These are phyloP conservation scores for Colletotrichum paranaense DNA, from an alignment of 2,329 filamentous ascomycete genomes.

Conservation along the genomic window DNA sequence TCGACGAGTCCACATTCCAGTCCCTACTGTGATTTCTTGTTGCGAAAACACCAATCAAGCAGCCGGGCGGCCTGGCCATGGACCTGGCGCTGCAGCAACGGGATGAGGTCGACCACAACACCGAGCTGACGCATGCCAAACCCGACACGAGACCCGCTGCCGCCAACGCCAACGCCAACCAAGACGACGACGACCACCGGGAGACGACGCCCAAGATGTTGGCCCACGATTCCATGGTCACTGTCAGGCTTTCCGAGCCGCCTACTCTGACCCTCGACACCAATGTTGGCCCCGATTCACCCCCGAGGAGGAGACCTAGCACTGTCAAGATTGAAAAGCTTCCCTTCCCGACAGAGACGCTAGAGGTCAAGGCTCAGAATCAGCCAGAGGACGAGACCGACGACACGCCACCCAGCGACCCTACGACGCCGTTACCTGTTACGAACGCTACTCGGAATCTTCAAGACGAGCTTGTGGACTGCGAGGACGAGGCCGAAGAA, in stretches of 20 bases:
- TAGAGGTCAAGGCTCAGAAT: background rate
- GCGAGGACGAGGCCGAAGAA: constrained; percentile 36
- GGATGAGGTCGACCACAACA: constrained; percentile 30
- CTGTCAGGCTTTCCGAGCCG: constrained; percentile 77
- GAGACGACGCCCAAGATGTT: constrained; percentile 35
- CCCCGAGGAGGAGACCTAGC: constrained; percentile 31
- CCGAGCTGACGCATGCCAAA: constrained; percentile 33
- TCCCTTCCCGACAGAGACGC: constrained; percentile 3
- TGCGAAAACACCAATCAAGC: constrained; percentile 23
- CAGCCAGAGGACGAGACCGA: constrained; percentile 30
- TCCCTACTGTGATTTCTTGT: background rate
- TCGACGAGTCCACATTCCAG: constrained; percentile 31
- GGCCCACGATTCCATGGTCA: constrained; percentile 79
- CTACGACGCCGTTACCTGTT: constrained; percentile 43
- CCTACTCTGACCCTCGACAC: constrained; percentile 64
- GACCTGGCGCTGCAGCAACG: constrained; percentile 34
- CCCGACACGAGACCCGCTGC: constrained; percentile 26
- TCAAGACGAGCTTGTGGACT: constrained; percentile 50
- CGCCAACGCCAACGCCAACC: background rate
- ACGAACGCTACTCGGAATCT: constrained; percentile 43
- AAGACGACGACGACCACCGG: constrained; percentile 11
- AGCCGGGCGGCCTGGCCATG: constrained; percentile 28
- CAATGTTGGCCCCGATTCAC: constrained; percentile 42
- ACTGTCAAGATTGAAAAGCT: constrained; percentile 35
- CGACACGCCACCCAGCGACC: constrained; percentile 36